phyloP scores from a whole-genome alignment of 768 basidiomycete genomes.

The Phanerochaete carnosa region DNA sequence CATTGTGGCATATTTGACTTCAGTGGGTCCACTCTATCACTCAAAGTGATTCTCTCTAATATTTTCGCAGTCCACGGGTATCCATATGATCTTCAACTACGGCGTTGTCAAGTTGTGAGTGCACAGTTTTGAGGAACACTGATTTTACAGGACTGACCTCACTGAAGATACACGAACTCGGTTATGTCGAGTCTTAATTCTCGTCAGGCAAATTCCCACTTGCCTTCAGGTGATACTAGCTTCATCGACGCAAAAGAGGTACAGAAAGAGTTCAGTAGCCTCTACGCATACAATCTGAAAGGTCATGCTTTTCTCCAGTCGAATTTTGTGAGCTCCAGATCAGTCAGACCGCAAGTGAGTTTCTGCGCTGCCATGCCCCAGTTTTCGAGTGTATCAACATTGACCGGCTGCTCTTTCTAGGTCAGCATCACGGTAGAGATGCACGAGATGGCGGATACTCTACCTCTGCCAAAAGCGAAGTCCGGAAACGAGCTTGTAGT shows the following conservation, averaged over 20 bases:
- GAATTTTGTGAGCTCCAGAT: neutral
- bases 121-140: too few species aligned
- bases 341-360: neutral
- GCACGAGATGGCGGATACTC: constrained; percentile 9
- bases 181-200: constrained; percentile 14
- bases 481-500: too few species aligned
- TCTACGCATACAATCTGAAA: neutral
- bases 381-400: neutral
- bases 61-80: neutral
- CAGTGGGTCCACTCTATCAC: neutral
- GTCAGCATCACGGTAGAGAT: constrained; percentile 12
- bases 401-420: neutral
- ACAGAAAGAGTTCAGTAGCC: neutral
- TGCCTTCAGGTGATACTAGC: neutral
- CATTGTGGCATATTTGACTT: constrained; percentile 7
- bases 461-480: too few species aligned
- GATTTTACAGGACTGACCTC: neutral
- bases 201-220: neutral
- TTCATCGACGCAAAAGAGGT: neutral
- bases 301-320: neutral
- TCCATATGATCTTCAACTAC: constrained; percentile 11
- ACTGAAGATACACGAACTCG: constrained; percentile 7
- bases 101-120: constrained; percentile 5
- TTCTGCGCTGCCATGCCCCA: neutral
- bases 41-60: neutral